These are phyloP conservation scores for Colletotrichum liaoningense DNA, from an alignment of 2,329 filamentous ascomycete species.

Conservation along the genomic window DNA sequence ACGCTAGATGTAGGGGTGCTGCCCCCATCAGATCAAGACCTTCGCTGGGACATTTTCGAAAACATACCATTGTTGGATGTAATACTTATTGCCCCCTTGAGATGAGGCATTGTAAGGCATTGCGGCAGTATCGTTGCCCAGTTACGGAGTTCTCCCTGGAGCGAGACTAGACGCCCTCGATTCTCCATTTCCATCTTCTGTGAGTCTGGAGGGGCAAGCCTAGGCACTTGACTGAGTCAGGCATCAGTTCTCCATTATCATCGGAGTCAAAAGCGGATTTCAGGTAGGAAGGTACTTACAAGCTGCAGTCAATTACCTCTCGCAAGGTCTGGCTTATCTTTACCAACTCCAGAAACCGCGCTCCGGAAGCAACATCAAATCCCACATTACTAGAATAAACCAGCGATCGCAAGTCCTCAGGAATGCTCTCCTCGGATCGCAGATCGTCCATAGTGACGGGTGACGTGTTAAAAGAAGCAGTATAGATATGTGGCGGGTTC, in stretches of 20 bases:
- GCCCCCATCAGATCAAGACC: conserved; percentile 6
- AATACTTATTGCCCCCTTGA: conserved; percentile 17
- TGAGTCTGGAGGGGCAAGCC: conserved; percentile 27
- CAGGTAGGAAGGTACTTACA: conserved; percentile 39
- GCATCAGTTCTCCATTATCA: conserved; percentile 9
- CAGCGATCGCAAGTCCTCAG: conserved; percentile 46
- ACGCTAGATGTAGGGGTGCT: conserved; percentile 54
- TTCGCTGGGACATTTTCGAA: too few relatives aligned
- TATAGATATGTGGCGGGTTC: conserved; percentile 57
- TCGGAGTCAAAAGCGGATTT: neutral
- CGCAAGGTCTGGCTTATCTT: conserved; percentile 46
- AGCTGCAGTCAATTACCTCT: conserved; percentile 47
- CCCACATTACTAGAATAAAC: conserved; percentile 46
- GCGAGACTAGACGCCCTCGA: conserved; percentile 38
- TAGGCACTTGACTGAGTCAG: conserved; percentile 39
- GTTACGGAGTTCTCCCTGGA: conserved; percentile 46
- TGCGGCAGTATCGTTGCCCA: conserved; percentile 51
- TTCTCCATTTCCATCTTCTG: conserved; percentile 27
- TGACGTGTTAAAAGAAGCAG: conserved; percentile 53
- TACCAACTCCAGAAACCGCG: conserved; percentile 51
- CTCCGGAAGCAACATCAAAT: conserved; percentile 49
- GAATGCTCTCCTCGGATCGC: conserved; percentile 54
- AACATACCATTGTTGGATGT: conserved; percentile 39
- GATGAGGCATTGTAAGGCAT: conserved; percentile 44
- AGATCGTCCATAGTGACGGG: conserved; percentile 54